Evolutionary conservation across 2,329 filamentous ascomycete species (phyloP).

Genomic region (Parafenestella ontariensis): DNA sequence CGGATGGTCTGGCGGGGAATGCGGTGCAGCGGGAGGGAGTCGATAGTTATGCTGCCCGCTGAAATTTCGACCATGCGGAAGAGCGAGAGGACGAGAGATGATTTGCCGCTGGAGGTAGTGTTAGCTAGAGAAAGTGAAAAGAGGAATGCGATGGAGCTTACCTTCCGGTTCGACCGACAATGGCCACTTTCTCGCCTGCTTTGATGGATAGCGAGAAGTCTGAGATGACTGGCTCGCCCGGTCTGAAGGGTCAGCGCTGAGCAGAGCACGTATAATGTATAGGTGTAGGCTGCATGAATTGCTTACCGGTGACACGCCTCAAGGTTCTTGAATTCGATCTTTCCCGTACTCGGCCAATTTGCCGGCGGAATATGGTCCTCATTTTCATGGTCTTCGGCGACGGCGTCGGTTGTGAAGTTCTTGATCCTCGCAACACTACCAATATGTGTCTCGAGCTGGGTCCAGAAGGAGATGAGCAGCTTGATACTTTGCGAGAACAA

Average conservation of each 20-base stretch:
- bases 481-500: conserved; percentile 61
- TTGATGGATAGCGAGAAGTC: conserved; percentile 56
- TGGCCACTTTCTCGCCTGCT: conserved; percentile 57
- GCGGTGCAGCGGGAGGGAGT: conserved; percentile 55
- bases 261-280: too few relatives aligned
- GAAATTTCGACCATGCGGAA: conserved; percentile 58
- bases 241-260: conserved; percentile 10
- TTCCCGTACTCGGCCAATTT: conserved; percentile 54
- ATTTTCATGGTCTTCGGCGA: conserved; percentile 61
- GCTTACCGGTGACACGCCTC: conserved; percentile 54
- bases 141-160: conserved; percentile 21
- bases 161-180: conserved; percentile 63
- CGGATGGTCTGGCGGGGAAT: conserved; percentile 57
- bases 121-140: conserved; percentile 8
- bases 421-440: conserved; percentile 64
- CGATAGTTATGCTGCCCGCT: conserved; percentile 55
- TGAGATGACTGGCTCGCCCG: conserved; percentile 51
- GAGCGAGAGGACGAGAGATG: conserved; percentile 57
- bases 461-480: conserved; percentile 62
- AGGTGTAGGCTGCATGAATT: neutral
- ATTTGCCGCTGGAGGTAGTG: conserved; percentile 57
- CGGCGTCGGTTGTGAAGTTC: conserved; percentile 56
- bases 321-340: conserved; percentile 54
- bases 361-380: conserved; percentile 52
- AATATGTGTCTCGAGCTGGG: conserved; percentile 64